phyloP scores from a whole-genome alignment of 352 stramenopile genomes.

The Phytopythium helicoides region DNA sequence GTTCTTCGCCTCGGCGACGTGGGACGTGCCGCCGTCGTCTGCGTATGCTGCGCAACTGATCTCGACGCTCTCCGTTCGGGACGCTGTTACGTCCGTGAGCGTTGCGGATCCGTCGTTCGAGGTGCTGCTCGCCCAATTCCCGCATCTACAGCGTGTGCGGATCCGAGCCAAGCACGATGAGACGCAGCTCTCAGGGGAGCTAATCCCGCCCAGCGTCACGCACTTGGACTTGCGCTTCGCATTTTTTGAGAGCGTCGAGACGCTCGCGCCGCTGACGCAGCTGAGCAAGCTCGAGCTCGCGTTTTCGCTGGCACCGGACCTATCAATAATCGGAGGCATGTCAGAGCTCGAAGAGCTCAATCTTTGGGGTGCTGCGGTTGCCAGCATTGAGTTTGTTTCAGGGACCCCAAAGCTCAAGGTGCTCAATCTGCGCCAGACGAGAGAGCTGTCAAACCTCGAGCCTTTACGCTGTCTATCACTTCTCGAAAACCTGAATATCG shows the following conservation, averaged over 20 bases:
- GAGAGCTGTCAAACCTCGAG: not conserved
- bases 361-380: not conserved
- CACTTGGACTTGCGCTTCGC: not conserved
- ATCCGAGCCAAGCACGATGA: conserved; percentile 1
- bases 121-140: not conserved
- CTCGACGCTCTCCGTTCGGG: not conserved
- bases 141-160: not conserved
- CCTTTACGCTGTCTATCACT: not conserved
- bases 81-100: conserved; percentile 1
- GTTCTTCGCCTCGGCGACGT: conserved; percentile 1
- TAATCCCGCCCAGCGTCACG: not conserved
- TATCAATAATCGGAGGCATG: not conserved
- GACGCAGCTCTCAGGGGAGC: not conserved
- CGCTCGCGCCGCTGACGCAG: not conserved
- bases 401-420: not conserved
- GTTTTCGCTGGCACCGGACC: not conserved
- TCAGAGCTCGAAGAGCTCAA: conserved; percentile 1
- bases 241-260: not conserved
- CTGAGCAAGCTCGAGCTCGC: not conserved
- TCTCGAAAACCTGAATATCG: not conserved
- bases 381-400: not conserved
- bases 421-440: conserved; percentile 1
- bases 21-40: conserved; percentile 1
- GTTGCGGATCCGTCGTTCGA: conserved; percentile 4
- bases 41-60: not conserved